Evolutionary conservation across 352 stramenopile genomes (phyloP).

Genomic region (Paralagenidium karlingii): DNA sequence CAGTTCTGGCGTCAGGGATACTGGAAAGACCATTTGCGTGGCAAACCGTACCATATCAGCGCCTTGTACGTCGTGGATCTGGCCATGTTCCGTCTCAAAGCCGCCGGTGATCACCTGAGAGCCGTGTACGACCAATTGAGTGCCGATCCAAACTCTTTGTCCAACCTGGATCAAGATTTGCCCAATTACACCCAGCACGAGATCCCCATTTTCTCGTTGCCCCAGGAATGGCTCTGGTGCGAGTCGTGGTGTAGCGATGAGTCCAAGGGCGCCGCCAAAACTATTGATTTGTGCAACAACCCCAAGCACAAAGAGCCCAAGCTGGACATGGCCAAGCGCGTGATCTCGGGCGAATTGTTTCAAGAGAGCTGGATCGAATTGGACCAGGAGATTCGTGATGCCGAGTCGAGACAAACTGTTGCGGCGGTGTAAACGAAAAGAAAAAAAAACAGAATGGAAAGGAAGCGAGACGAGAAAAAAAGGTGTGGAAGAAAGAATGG

Average conservation of each 20-base stretch:
- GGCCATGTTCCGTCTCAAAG: constrained; percentile 86
- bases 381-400: constrained; percentile 92
- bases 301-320: constrained; percentile 99
- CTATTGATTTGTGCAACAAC: constrained; percentile 99
- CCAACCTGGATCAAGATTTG: constrained; percentile 99
- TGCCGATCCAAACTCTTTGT: constrained; percentile 96
- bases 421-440: neutral
- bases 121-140: constrained; percentile 95
- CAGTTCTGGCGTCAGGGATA: constrained; percentile 98
- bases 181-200: constrained; percentile 96
- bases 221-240: constrained; percentile 99
- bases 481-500: too few relatives aligned
- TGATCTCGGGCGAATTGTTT: constrained; percentile 96
- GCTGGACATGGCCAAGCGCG: constrained; percentile 98
- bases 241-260: constrained; percentile 99
- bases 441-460: neutral
- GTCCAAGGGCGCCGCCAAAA: constrained; percentile 96
- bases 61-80: constrained; percentile 99
- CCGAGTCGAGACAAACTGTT: constrained; percentile 13
- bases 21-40: constrained; percentile 95
- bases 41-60: constrained; percentile 98
- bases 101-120: constrained; percentile 93
- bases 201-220: constrained; percentile 96
- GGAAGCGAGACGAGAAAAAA: neutral
- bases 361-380: constrained; percentile 97